Conservation (phyloP, 306 rosid species). For the Hylodesmum podocarpum region DNA sequence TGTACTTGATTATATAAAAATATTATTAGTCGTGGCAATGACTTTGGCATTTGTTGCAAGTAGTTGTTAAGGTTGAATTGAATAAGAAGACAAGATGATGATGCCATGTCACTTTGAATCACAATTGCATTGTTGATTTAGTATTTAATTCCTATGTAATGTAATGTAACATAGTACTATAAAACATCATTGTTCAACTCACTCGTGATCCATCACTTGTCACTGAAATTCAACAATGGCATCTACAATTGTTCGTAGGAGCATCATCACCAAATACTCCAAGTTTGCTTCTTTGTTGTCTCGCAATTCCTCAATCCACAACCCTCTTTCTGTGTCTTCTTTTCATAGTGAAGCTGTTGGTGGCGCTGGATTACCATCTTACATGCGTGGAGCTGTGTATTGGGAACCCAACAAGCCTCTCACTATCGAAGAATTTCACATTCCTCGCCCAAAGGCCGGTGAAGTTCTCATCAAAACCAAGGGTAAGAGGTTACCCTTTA, state of each 20-base stretch:
- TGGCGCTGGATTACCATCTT: conserved; percentile 58
- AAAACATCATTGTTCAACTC: not conserved
- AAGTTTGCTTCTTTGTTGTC: not conserved
- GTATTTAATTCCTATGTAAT: not conserved
- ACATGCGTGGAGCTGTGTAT: conserved; percentile 80
- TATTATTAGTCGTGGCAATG: not conserved
- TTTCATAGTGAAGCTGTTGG: conserved; percentile 26
- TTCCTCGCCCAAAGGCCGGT: conserved; percentile 87
- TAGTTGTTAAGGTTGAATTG: not conserved
- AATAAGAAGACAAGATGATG: not conserved
- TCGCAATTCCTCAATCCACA: not conserved
- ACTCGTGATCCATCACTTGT: not conserved
- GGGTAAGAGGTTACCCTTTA: conserved; percentile 35
- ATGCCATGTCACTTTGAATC: conserved; percentile 9
- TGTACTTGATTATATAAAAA: not conserved
- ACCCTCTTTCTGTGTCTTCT: not conserved
- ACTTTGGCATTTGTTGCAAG: not conserved
- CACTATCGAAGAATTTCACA: conserved; percentile 74
- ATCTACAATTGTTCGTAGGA: conserved; percentile 29
- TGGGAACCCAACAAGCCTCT: conserved; percentile 88
- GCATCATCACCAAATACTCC: conserved; percentile 18
- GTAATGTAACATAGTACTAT: no score
- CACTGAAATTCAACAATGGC: conserved; percentile 28
- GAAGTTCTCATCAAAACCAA: conserved; percentile 87
- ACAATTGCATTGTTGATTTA: not conserved